A percentile compares a stretch with the other conserved stretches of the same genome.
phyloP scores from a whole-genome alignment of 1,284 basidiomycete genomes.

The Cryptococcus sp. region DNA sequence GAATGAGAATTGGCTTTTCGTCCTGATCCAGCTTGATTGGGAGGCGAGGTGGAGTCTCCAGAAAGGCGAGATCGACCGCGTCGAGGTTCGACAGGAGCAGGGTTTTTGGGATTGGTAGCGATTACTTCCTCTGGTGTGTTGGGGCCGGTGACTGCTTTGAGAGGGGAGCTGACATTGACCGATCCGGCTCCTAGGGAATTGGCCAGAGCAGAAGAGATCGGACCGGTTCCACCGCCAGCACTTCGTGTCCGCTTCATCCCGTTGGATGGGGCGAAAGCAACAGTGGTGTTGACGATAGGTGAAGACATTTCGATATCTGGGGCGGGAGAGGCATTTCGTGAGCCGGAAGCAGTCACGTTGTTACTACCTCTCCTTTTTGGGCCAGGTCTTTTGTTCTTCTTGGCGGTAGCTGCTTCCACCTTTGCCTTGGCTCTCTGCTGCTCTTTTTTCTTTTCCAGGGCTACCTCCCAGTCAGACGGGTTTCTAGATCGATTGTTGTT shows the following conservation, averaged over 20 bases:
- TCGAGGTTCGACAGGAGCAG: constrained; percentile 1
- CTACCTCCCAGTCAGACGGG: background rate
- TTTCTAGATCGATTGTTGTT: background rate
- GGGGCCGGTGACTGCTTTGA: constrained; percentile 18
- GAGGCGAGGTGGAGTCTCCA: background rate
- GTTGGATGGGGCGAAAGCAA: background rate
- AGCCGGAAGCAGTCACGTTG: constrained; percentile 12
- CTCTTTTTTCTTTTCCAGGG: constrained; percentile 6
- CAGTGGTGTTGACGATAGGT: background rate
- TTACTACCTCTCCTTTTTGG: constrained; percentile 10
- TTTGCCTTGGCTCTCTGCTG: constrained; percentile 1
- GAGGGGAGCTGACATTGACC: constrained; percentile 20
- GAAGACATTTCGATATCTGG: constrained; percentile 9
- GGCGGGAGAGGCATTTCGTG: constrained; percentile 13
- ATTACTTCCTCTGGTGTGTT: background rate
- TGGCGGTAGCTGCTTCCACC: background rate
- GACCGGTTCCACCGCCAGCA: constrained; percentile 12
- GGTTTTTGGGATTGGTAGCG: background rate
- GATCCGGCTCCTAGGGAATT: constrained; percentile 3
- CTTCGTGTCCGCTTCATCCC: constrained; percentile 28
- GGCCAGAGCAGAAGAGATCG: constrained; percentile 7
- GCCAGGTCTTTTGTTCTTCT: background rate
- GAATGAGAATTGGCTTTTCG: background rate
- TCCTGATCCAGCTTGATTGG: background rate
- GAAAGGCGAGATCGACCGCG: constrained; percentile 8